A percentile compares a stretch with the other conserved stretches of the same genome.
Evolutionary conservation across 805 yeast species (phyloP).

Genomic region (Saturnispora gosingensis): DNA sequence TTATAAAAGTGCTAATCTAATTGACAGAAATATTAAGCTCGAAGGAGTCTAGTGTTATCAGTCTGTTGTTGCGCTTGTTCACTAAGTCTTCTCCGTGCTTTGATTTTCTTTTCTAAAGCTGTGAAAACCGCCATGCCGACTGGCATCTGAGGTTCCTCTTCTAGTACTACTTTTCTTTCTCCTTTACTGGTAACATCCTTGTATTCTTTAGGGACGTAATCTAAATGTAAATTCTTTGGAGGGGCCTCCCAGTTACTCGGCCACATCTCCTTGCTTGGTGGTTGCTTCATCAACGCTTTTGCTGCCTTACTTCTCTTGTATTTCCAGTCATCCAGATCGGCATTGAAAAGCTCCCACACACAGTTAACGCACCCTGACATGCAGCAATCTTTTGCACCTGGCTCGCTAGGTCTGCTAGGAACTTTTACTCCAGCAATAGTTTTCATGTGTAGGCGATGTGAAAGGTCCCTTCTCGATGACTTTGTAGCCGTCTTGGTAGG

Average conservation of each 20-base stretch:
- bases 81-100: conserved; percentile 16
- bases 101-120: conserved; percentile 63
- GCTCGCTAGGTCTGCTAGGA: conserved; percentile 79
- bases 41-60: not conserved
- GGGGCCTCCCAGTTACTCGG: conserved; percentile 59
- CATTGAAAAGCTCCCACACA: conserved; percentile 90
- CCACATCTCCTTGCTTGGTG: conserved; percentile 38
- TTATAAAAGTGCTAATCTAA: not conserved
- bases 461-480: conserved; percentile 30
- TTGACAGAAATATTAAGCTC: not conserved
- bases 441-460: conserved; percentile 26
- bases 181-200: conserved; percentile 7
- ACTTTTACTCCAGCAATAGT: conserved; percentile 59
- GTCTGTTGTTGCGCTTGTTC: not conserved
- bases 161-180: conserved; percentile 12
- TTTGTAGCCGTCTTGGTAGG: conserved; percentile 25
- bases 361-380: conserved; percentile 96
- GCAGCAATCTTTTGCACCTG: conserved; percentile 75
- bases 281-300: conserved; percentile 23
- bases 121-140: conserved; percentile 74
- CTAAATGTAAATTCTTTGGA: conserved; percentile 29
- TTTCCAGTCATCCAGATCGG: conserved; percentile 82
- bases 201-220: conserved; percentile 36
- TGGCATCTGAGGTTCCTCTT: conserved; percentile 50
- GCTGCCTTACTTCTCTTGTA: conserved; percentile 50